Base-by-base conservation (phyloP, 352 stramenopile genomes). In the Phytophthora multivora region DNA sequence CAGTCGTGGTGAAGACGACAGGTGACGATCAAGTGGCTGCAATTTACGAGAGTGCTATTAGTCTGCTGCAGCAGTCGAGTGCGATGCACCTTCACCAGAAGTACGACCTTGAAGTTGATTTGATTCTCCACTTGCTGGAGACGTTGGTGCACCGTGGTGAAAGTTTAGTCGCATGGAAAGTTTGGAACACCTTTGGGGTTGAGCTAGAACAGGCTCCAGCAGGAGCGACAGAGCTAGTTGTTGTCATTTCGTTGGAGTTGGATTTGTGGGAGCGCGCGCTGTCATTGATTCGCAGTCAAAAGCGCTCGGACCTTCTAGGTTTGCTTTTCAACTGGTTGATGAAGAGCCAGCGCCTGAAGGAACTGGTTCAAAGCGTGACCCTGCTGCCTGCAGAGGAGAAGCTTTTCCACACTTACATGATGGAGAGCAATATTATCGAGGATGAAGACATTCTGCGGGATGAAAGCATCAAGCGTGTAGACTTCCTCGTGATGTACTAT, bases 401-500 rank as follows among this genome's bases (percentile, higher is more conserved):
- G 12, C 41, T 79, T 0, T 91, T 91, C 43, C 81, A 92, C 42
- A 62, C 74, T 41, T 89, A 86, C 40, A 92, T 92, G 83, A 83
- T 91, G 78, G 77, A 87, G n/a, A 72, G 71, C 19, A 71, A 71
- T 28, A 46, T 80, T n/a, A 48, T 68, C 1, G 41, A 69, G 0
- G 77, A 80, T 11, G 73, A 87, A 42, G 73, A 87, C n/a, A 66
- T 88, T 40, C 63, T 91, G 5, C 72, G 80, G 9, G 83, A 94
- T 35, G 71, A 85, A 4, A 85, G 76, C 42, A 90, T 91, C 41
- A 90, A 83, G 68, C 79, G 72, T 28, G 77, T 86, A 26, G 86
- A 94, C 45, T 71, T 94, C 60, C 73, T 94, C 4, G 78, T 90
- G 33, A 94, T 94, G 83, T 94, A 92, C 62, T 92, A 92, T 66